Base-by-base conservation (phyloP, 2,329 filamentous ascomycete species). In the Metarhizium humberi region DNA sequence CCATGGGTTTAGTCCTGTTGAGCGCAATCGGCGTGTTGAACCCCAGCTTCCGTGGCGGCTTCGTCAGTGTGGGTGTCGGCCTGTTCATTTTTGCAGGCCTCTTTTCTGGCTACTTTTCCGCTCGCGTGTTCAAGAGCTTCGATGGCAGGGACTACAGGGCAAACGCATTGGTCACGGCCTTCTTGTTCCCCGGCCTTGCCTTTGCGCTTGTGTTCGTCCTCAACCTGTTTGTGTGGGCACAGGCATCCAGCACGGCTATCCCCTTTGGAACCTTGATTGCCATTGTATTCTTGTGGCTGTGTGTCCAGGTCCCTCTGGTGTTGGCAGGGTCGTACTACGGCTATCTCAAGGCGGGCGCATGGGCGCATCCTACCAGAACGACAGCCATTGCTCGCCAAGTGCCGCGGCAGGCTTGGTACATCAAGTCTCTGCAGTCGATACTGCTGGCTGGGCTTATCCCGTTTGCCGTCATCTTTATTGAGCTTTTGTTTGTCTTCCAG, bases 171-270 rank as follows among this genome's bases (percentile, higher is more conserved):
- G 77, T 88, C 65, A 95, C 90, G 3, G 88, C 88, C 0, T 74
- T 86, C 10, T 77, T 95, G 3, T 88, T 95, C 66, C 90, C 90
- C 0, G 90, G 90, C 1, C 77, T 94, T 6, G 73, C 88, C 1
- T 95, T 95, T 66, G 75, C 78, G 8, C 77, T 88, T 34, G 74
- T 92, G 40, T 90, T 95, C 71, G 78, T 92, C 51, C 78, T 95
- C 57, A 95, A 95, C 68, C 77, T 95, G 10, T 95, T 95, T 66
- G 88, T 94, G 56, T 95, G 90, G 90, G 86, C 89, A 1, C 89
- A 95, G 70, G 88, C 90, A 0, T 94, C 88, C 11, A 92, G 87
- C 68, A 95, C 90, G 1, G 90, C 90, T 1, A 85, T 95, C 38
- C 90, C 90, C 0, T 92, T 95, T 62, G 81, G 86, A 38, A 94